These are phyloP conservation scores for Fusarium multiceps DNA, from an alignment of 2,329 filamentous ascomycete species.

Conservation along the genomic window DNA sequence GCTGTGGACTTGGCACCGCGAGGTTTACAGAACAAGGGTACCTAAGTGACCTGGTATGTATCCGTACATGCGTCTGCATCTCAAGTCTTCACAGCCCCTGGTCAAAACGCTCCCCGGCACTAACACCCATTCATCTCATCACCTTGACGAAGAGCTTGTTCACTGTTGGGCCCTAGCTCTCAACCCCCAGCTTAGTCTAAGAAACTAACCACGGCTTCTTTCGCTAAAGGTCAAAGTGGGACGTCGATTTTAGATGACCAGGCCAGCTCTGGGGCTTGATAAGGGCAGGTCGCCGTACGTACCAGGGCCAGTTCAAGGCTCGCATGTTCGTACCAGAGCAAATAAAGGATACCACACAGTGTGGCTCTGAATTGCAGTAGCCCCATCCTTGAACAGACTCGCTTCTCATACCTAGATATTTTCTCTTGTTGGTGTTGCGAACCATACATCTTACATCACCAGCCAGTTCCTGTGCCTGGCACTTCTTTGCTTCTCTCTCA, in stretches of 20 bases:
- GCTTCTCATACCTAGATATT: slow-evolving; percentile 38
- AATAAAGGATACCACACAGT: slow-evolving; percentile 45
- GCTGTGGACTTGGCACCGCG: slow-evolving; percentile 37
- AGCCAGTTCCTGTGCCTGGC: slow-evolving; percentile 27
- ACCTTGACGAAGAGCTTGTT: slow-evolving; percentile 32
- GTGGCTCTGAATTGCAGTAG: slow-evolving; percentile 38
- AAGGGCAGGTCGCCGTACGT: slow-evolving; percentile 38
- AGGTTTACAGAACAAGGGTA: slow-evolving; percentile 36
- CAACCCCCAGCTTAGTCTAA: slow-evolving; percentile 37
- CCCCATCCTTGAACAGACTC: slow-evolving; percentile 35
- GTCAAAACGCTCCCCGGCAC: slow-evolving; percentile 42
- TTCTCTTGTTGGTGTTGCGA: slow-evolving; percentile 37
- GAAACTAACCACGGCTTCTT: slow-evolving; percentile 40
- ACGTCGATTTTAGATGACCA: slow-evolving; percentile 35
- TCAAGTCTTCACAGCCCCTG: slow-evolving; percentile 36
- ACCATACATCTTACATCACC: slow-evolving; percentile 45
- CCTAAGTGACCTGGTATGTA: slow-evolving; percentile 32
- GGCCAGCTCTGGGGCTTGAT: slow-evolving; percentile 44
- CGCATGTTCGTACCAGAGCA: slow-evolving; percentile 41
- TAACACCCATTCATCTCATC: slow-evolving; percentile 38
- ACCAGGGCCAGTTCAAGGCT: slow-evolving; percentile 36
- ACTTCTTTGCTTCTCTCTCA: slow-evolving; percentile 32
- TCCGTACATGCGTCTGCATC: slow-evolving; percentile 37
- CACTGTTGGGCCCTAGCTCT: slow-evolving; percentile 39
- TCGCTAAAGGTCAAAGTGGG: slow-evolving; percentile 36